Evolutionary conservation across 2,329 filamentous ascomycete species (phyloP).

Genomic region (Curvularia verruculosa): DNA sequence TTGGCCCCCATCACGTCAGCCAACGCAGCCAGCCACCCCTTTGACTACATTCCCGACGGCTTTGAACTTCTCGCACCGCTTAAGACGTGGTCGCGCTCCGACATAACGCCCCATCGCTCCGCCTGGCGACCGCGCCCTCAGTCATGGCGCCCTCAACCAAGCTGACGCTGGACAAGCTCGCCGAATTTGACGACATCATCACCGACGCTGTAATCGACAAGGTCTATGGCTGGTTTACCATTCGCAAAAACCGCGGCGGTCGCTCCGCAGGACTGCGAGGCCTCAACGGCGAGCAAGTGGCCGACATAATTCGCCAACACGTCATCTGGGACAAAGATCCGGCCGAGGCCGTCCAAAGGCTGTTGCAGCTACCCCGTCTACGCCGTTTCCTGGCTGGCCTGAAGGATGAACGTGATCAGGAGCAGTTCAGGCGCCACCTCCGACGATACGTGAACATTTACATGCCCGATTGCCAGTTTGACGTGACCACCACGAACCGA

Average conservation of each 20-base stretch:
- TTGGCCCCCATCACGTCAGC: constrained; percentile 35
- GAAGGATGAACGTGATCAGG: constrained; percentile 77
- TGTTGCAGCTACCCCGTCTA: constrained; percentile 76
- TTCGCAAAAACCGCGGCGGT: constrained; percentile 86
- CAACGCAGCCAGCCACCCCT: constrained; percentile 18
- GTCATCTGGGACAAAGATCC: constrained; percentile 78
- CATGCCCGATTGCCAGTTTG: constrained; percentile 90
- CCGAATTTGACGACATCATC: constrained; percentile 92
- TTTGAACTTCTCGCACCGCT: not conserved
- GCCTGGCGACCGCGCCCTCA: constrained; percentile 29
- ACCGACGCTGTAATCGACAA: constrained; percentile 96
- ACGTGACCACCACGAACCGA: constrained; percentile 90
- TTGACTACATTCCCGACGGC: constrained; percentile 14
- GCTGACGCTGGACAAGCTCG: constrained; percentile 86
- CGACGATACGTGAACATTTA: constrained; percentile 93
- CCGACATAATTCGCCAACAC: constrained; percentile 65
- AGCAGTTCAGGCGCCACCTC: constrained; percentile 84
- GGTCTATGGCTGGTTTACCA: constrained; percentile 94
- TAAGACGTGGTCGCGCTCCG: not conserved
- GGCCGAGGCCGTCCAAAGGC: constrained; percentile 70
- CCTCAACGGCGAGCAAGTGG: constrained; percentile 69
- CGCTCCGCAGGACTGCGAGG: constrained; percentile 86
- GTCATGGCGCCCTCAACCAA: constrained; percentile 62
- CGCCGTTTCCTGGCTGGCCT: constrained; percentile 72
- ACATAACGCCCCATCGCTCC: not conserved